phyloP scores from a whole-genome alignment of 1,284 basidiomycete genomes.

The Puccinia triticina region DNA sequence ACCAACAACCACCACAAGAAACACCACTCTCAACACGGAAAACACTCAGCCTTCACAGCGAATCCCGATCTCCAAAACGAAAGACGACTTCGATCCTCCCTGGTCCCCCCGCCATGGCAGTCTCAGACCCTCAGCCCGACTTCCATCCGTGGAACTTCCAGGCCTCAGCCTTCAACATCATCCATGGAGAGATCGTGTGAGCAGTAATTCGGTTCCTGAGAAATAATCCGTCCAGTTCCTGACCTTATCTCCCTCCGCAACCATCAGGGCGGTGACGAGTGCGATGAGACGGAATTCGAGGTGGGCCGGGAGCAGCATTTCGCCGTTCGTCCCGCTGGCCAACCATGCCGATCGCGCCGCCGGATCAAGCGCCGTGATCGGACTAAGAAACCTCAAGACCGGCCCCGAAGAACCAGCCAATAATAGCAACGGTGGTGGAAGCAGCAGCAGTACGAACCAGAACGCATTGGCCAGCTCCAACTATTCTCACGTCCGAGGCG shows the following conservation, averaged over 20 bases:
- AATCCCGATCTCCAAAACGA: background rate
- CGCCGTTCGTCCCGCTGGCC: slow-evolving; percentile 13
- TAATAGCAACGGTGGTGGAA: background rate
- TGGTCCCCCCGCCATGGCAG: background rate
- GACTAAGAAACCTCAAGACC: slow-evolving; percentile 36
- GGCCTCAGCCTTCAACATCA: slow-evolving; percentile 41
- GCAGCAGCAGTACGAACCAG: background rate
- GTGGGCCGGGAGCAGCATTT: slow-evolving; percentile 32
- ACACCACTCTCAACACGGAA: no score
- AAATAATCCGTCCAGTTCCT: background rate
- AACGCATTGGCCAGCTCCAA: slow-evolving; percentile 2
- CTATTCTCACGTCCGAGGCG: slow-evolving; percentile 51
- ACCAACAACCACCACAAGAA: no score
- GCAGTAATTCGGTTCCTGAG: background rate
- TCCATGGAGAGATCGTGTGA: slow-evolving; percentile 51
- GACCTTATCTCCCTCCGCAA: background rate
- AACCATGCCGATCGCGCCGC: background rate
- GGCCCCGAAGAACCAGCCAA: background rate
- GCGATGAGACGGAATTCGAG: slow-evolving; percentile 46
- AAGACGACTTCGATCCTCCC: background rate
- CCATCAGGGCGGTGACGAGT: slow-evolving; percentile 40
- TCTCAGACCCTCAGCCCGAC: background rate
- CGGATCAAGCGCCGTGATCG: slow-evolving; percentile 2
- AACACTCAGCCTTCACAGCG: background rate
- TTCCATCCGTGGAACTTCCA: slow-evolving; percentile 30